Percentiles rank a stretch among this genome's conserved stretches.
These are phyloP conservation scores for Solanum tarapatanum DNA, from an alignment of 257 asterid species.

Conservation along the genomic window DNA sequence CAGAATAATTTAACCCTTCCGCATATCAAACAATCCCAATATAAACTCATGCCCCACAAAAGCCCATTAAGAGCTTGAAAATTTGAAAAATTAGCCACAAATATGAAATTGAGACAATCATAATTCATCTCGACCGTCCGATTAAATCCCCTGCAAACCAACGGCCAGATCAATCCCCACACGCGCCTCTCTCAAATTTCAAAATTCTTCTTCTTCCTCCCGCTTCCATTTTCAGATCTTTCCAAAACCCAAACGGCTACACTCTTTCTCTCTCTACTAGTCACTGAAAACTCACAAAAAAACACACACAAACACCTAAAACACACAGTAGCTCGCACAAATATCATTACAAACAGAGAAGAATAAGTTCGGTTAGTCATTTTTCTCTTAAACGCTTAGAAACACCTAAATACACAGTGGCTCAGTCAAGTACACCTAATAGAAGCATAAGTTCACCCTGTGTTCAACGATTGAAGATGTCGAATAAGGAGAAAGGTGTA, in stretches of 20 bases:
- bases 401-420: neutral
- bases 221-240: slow-evolving; percentile 29
- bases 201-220: slow-evolving; percentile 18
- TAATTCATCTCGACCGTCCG: neutral
- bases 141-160: neutral
- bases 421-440: neutral
- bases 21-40: neutral
- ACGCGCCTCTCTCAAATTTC: slow-evolving; percentile 34
- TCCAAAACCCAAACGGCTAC: neutral
- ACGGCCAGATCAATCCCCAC: slow-evolving; percentile 11
- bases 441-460: neutral
- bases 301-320: neutral
- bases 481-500: slow-evolving; percentile 72
- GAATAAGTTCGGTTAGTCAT: neutral
- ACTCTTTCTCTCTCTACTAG: neutral
- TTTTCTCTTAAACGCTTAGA: neutral
- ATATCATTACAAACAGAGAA: neutral
- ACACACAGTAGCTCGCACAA: neutral
- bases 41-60: neutral
- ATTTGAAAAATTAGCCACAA: neutral
- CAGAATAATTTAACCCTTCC: neutral
- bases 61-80: neutral
- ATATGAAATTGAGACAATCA: neutral
- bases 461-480: slow-evolving; percentile 28
- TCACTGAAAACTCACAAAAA: neutral